Percentiles rank a stretch among this genome's conserved stretches.
Evolutionary conservation across 495 filamentous ascomycete species (phyloP).

Genomic region (Cudoniella acicularis): DNA sequence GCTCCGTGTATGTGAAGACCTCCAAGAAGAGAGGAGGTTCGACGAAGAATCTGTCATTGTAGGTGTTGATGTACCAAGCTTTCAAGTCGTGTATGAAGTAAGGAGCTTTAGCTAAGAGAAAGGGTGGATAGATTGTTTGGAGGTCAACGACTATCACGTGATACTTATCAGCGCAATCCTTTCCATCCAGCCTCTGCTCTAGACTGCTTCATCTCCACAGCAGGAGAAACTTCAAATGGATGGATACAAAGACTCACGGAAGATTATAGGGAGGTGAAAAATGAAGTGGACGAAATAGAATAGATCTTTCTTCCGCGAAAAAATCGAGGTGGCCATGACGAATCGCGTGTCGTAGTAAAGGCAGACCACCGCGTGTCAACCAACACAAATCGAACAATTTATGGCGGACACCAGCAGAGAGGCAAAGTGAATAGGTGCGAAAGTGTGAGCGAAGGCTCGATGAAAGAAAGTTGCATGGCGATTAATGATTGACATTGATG

Average conservation of each 20-base stretch:
- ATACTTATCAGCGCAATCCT: slow-evolving; percentile 1
- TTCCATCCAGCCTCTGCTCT: not conserved
- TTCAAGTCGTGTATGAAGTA: slow-evolving; percentile 49
- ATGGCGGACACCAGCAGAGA: too few species aligned
- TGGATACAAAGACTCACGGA: slow-evolving; percentile 41
- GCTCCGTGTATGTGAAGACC: slow-evolving; percentile 64
- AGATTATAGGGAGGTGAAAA: slow-evolving; percentile 63
- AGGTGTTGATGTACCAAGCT: slow-evolving; percentile 60
- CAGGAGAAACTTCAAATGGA: not conserved
- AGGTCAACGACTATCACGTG: slow-evolving; percentile 56
- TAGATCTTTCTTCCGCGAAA: slow-evolving; percentile 37
- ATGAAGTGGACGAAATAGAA: slow-evolving; percentile 68
- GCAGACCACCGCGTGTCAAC: too few species aligned
- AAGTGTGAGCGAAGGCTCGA: too few species aligned
- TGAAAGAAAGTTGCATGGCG: too few species aligned
- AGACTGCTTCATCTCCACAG: too few species aligned
- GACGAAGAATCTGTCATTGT: slow-evolving; percentile 74
- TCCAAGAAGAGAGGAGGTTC: slow-evolving; percentile 66
- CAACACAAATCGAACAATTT: too few species aligned
- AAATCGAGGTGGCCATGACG: slow-evolving; percentile 14
- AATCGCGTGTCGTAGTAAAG: too few species aligned
- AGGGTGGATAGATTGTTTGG: slow-evolving; percentile 58
- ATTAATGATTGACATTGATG: too few species aligned
- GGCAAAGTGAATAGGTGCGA: too few species aligned
- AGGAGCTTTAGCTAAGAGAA: slow-evolving; percentile 36